Conservation (phyloP, 148 eudicot species). For the Selenicereus undatus region DNA sequence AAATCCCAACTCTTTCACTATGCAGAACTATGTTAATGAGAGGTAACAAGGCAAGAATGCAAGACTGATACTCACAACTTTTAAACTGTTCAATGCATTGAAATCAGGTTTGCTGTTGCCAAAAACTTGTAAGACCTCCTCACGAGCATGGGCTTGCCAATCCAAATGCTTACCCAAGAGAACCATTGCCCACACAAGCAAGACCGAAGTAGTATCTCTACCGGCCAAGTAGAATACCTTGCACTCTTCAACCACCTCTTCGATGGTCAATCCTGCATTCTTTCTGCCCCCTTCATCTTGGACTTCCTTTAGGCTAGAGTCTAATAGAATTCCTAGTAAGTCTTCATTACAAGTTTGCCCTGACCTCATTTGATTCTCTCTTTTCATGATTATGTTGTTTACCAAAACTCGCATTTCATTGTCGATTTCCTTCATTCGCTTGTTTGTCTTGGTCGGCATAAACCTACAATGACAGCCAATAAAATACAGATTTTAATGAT, state of each 20-base stretch:
- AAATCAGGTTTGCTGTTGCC: slow-evolving; percentile 28
- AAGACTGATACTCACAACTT: slow-evolving; percentile 23
- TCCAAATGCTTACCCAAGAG: slow-evolving; percentile 26
- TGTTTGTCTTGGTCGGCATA: slow-evolving; percentile 35
- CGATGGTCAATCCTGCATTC: slow-evolving; percentile 28
- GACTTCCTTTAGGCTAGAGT: slow-evolving; percentile 28
- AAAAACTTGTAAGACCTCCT: slow-evolving; percentile 33
- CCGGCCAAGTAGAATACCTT: slow-evolving; percentile 36
- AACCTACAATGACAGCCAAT: slow-evolving; percentile 15
- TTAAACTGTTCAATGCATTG: slow-evolving; percentile 29
- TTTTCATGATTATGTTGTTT: slow-evolving; percentile 28
- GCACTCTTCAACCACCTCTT: slow-evolving; percentile 35
- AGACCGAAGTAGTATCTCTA: slow-evolving; percentile 32
- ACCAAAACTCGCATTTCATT: slow-evolving; percentile 26
- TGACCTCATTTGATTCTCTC: slow-evolving; percentile 25
- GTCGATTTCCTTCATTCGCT: slow-evolving; percentile 31
- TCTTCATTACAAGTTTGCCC: slow-evolving; percentile 31
- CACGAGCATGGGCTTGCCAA: slow-evolving; percentile 36
- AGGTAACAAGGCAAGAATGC: neutral
- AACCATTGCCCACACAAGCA: slow-evolving; percentile 31
- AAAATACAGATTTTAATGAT: neutral
- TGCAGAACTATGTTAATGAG: too few relatives aligned
- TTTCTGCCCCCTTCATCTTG: slow-evolving; percentile 26
- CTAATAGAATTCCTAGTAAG: slow-evolving; percentile 29
- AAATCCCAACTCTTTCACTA: too few relatives aligned